These are phyloP conservation scores for Capsicum chinense DNA, from an alignment of 257 asterid species.

Conservation along the genomic window DNA sequence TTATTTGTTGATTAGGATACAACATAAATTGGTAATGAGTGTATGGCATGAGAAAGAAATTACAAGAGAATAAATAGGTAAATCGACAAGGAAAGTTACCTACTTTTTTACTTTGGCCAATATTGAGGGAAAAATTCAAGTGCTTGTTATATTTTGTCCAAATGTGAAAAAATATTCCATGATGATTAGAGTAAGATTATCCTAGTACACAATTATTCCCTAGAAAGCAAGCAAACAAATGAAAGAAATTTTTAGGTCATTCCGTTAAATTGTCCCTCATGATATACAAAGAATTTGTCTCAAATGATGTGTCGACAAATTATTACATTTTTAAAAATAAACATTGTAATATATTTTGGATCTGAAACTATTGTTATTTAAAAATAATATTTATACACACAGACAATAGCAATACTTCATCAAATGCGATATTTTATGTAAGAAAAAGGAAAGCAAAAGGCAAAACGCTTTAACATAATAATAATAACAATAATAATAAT, in stretches of 20 bases:
- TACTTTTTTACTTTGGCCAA: not conserved
- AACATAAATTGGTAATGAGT: not conserved
- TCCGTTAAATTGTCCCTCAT: not conserved
- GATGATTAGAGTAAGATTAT: conserved; percentile 18
- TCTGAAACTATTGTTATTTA: too few relatives aligned
- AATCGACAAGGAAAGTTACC: conserved; percentile 24
- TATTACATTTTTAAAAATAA: too few relatives aligned
- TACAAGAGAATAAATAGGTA: not conserved
- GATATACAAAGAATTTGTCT: not conserved
- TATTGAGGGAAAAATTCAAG: not conserved
- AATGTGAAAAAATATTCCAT: not conserved
- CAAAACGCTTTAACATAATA: not conserved
- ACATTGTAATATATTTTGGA: too few relatives aligned
- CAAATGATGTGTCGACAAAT: not conserved
- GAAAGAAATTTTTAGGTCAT: not conserved
- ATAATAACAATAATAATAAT: not conserved
- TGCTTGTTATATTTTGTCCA: not conserved
- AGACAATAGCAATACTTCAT: not conserved
- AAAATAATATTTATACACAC: not conserved
- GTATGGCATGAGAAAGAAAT: conserved; percentile 15
- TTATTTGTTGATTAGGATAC: not conserved
- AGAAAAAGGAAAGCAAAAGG: not conserved
- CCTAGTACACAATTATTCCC: not conserved
- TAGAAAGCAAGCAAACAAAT: not conserved
- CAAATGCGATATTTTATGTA: not conserved